phyloP scores from a whole-genome alignment of 176 grass and related monocot species.

The Coix lacrymajobi region DNA sequence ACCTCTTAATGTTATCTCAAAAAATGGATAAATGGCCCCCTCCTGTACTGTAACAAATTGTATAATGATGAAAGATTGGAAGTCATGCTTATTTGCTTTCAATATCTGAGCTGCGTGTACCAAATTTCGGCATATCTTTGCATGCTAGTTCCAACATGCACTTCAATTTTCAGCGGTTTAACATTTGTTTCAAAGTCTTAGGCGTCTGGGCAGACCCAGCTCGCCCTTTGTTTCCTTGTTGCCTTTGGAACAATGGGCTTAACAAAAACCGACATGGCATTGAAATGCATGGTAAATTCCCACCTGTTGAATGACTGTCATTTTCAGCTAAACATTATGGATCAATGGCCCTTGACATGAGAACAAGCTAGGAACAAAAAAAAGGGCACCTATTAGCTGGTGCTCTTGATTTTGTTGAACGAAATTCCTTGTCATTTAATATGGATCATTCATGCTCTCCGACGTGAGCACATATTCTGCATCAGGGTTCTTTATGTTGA shows the following conservation, averaged over 20 bases:
- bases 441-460: conserved; percentile 12
- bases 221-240: neutral
- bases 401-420: conserved; percentile 13
- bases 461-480: neutral
- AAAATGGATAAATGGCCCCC: neutral
- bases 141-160: neutral
- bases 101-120: neutral
- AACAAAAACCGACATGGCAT: neutral
- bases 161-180: neutral
- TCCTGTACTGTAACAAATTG: conserved; percentile 33
- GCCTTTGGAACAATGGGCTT: neutral
- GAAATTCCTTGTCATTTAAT: neutral
- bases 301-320: neutral
- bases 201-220: neutral
- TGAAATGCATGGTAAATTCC: neutral
- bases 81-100: neutral
- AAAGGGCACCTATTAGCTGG: neutral
- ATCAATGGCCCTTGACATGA: neutral
- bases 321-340: conserved; percentile 6
- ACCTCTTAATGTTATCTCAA: neutral
- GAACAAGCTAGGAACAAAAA: neutral
- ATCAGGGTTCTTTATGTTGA: neutral
- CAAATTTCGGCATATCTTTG: conserved; percentile 1
- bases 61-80: neutral
- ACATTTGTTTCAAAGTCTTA: neutral